These are phyloP conservation scores for Fraxinus quadrangulata DNA, from an alignment of 257 asterid genomes.

Conservation along the genomic window DNA sequence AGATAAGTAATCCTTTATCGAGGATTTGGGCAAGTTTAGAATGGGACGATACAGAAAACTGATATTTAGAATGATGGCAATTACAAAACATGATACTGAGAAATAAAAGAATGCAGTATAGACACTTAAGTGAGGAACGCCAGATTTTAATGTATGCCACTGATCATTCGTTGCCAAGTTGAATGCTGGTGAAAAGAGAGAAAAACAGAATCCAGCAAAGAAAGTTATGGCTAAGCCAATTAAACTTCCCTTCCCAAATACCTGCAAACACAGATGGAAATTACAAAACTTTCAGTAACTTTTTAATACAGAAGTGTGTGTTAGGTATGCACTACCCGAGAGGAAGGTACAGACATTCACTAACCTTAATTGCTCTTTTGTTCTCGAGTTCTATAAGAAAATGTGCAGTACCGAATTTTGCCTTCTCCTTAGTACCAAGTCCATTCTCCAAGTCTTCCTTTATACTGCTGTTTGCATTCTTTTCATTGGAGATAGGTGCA, in stretches of 20 bases:
- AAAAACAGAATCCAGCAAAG: slow-evolving; percentile 90
- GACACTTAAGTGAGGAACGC: slow-evolving; percentile 75
- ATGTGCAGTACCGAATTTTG: slow-evolving; percentile 78
- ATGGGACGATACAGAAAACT: slow-evolving; percentile 70
- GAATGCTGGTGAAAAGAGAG: slow-evolving; percentile 90
- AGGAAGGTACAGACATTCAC: neutral
- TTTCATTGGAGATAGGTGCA: slow-evolving; percentile 30
- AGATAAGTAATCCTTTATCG: slow-evolving; percentile 63
- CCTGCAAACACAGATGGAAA: slow-evolving; percentile 44
- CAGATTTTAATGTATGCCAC: slow-evolving; percentile 63
- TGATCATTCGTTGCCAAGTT: slow-evolving; percentile 92
- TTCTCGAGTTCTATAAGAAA: slow-evolving; percentile 82
- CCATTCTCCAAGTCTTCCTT: slow-evolving; percentile 57
- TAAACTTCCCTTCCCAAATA: slow-evolving; percentile 75
- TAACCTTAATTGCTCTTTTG: slow-evolving; percentile 82
- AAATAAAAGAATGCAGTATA: slow-evolving; percentile 93
- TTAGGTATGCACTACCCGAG: neutral
- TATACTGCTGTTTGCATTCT: slow-evolving; percentile 32
- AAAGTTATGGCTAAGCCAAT: slow-evolving; percentile 76
- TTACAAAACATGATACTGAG: slow-evolving; percentile 70
- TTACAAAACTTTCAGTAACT: neutral
- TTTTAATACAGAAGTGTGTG: neutral
- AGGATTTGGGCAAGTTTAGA: slow-evolving; percentile 68
- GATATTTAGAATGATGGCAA: slow-evolving; percentile 71
- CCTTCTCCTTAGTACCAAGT: slow-evolving; percentile 40